These are phyloP conservation scores for Millerozyma miso DNA, from an alignment of 805 yeast genomes.

Conservation along the genomic window DNA sequence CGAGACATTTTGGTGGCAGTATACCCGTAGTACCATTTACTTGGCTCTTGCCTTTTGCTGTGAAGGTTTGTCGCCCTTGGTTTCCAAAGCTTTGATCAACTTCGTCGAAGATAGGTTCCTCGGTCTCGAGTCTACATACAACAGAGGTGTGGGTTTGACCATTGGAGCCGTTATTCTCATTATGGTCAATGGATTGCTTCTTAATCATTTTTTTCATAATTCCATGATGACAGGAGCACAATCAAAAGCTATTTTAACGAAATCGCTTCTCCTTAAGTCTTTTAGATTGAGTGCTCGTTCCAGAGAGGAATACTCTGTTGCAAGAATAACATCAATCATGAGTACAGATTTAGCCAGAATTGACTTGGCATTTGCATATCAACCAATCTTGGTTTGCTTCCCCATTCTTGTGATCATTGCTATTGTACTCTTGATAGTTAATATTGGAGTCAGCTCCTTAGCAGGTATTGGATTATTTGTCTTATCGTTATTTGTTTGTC, in stretches of 20 bases:
- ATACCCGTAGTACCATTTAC: slow-evolving; percentile 34
- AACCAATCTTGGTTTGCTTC: slow-evolving; percentile 38
- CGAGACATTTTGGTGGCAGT: slow-evolving; percentile 46
- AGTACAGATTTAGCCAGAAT: slow-evolving; percentile 41
- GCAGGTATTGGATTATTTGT: slow-evolving; percentile 40
- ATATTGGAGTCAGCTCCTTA: slow-evolving; percentile 37
- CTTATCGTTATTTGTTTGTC: slow-evolving; percentile 30
- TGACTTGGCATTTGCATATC: slow-evolving; percentile 42
- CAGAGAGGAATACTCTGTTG: slow-evolving; percentile 32
- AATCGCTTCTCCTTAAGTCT: slow-evolving; percentile 34
- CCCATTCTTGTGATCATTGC: slow-evolving; percentile 41
- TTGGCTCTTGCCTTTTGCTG: slow-evolving; percentile 46
- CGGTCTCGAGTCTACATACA: slow-evolving; percentile 39
- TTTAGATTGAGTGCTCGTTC: slow-evolving; percentile 33
- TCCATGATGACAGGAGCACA: slow-evolving; percentile 43
- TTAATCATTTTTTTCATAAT: slow-evolving; percentile 40
- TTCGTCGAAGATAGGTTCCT: slow-evolving; percentile 53
- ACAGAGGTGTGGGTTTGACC: slow-evolving; percentile 72
- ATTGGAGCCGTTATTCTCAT: slow-evolving; percentile 63
- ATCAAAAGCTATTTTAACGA: slow-evolving; percentile 36
- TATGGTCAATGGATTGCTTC: slow-evolving; percentile 34
- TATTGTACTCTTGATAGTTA: slow-evolving; percentile 29
- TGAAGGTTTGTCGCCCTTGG: slow-evolving; percentile 58
- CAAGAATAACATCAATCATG: slow-evolving; percentile 39
- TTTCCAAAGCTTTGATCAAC: slow-evolving; percentile 59